phyloP scores from a whole-genome alignment of 2,329 filamentous ascomycete species.

The Penicillium nordicum region DNA sequence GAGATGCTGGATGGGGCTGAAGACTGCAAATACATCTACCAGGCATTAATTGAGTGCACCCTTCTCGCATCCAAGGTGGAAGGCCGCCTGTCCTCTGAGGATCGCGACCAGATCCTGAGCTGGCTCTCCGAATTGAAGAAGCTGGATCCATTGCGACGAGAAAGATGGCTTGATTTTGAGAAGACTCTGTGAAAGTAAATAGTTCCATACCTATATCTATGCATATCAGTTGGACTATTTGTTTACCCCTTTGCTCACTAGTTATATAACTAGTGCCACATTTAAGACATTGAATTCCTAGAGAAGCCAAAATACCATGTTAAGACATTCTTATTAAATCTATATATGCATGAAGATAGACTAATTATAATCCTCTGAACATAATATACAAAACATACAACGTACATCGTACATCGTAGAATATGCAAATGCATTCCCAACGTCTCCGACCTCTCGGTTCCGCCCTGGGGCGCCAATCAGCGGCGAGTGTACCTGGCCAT shows the following conservation, averaged over 20 bases:
- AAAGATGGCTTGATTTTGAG: conserved; percentile 72
- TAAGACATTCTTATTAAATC: not conserved
- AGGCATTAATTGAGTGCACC: conserved; percentile 75
- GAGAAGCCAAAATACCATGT: not conserved
- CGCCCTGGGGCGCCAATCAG: conserved; percentile 21
- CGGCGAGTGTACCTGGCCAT: conserved; percentile 16
- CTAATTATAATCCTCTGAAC: not conserved
- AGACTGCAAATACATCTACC: conserved; percentile 85
- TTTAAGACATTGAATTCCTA: not conserved
- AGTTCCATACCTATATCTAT: not conserved
- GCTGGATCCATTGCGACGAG: conserved; percentile 70
- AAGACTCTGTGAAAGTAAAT: conserved; percentile 36
- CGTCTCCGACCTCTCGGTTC: conserved; percentile 15
- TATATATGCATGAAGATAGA: not conserved
- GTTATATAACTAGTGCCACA: not conserved
- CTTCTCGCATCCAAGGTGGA: conserved; percentile 53
- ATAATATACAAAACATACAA: conserved; percentile 1
- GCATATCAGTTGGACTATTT: not conserved
- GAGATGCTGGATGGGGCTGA: conserved; percentile 63
- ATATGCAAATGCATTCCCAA: conserved; percentile 12
- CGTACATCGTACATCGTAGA: not conserved
- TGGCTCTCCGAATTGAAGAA: conserved; percentile 66
- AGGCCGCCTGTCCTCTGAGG: conserved; percentile 46
- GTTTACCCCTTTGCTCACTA: not conserved
- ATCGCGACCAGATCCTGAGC: conserved; percentile 45